Evolutionary conservation across 345 rosid species (phyloP).

Genomic region (Camelina hispida): DNA sequence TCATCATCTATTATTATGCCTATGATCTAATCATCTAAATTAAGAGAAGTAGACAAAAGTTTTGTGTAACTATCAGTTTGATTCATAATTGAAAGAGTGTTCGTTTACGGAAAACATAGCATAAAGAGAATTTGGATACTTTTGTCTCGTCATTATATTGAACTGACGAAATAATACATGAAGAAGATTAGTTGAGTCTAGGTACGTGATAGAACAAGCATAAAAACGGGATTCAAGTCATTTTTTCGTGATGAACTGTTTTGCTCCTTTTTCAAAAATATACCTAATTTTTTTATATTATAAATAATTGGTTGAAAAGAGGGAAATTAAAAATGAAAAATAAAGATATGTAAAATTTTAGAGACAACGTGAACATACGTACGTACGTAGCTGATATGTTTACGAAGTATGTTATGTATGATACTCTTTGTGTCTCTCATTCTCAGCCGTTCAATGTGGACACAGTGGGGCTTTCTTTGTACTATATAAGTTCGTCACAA

Average conservation of each 20-base stretch:
- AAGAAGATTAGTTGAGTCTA: not conserved
- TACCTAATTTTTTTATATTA: not conserved
- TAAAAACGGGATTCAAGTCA: no score
- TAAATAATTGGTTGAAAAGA: not conserved
- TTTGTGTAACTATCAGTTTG: not conserved
- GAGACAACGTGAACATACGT: conserved; percentile 1
- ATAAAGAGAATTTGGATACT: not conserved
- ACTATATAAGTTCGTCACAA: conserved; percentile 39
- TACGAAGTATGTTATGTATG: conserved; percentile 16
- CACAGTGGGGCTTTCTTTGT: conserved; percentile 14
- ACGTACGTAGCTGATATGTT: not conserved
- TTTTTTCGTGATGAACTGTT: not conserved
- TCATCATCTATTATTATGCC: not conserved
- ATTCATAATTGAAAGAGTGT: not conserved
- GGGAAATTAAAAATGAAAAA: not conserved
- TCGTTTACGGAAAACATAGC: conserved; percentile 11
- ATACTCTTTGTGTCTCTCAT: conserved; percentile 23
- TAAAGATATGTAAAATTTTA: not conserved
- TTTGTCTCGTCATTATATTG: not conserved
- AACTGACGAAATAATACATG: conserved; percentile 2
- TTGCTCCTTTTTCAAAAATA: not conserved
- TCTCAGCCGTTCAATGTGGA: conserved; percentile 43
- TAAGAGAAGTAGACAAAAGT: not conserved
- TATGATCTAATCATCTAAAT: not conserved
- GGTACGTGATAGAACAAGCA: not conserved